These are phyloP conservation scores for Phaeomoniella chlamydospora DNA, from an alignment of 2,329 filamentous ascomycete genomes.

Conservation along the genomic window DNA sequence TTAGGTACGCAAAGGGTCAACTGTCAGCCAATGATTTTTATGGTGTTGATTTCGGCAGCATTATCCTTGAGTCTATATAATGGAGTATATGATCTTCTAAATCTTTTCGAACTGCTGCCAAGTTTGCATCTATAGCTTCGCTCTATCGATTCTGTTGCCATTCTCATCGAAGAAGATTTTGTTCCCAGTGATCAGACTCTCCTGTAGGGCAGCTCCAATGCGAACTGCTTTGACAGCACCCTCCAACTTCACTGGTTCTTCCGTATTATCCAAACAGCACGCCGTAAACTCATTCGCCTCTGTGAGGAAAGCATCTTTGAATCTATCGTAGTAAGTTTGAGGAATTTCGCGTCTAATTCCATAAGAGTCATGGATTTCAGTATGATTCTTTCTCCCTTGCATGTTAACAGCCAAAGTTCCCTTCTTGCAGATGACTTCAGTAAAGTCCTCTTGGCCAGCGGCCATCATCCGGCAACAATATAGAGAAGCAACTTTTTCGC, in stretches of 20 bases:
- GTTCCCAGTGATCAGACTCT: slow-evolving; percentile 37
- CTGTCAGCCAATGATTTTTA: too few relatives aligned
- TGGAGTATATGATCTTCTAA: too few relatives aligned
- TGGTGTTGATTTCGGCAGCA: too few relatives aligned
- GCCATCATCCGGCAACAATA: slow-evolving; percentile 54
- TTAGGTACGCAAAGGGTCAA: too few relatives aligned
- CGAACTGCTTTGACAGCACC: slow-evolving; percentile 42
- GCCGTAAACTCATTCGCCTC: slow-evolving; percentile 51
- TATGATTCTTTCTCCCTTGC: slow-evolving; percentile 39
- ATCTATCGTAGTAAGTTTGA: slow-evolving; percentile 46
- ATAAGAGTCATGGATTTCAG: slow-evolving; percentile 37
- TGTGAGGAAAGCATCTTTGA: slow-evolving; percentile 47
- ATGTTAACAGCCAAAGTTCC: slow-evolving; percentile 49
- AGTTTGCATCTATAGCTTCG: slow-evolving; percentile 21
- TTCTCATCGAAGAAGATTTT: slow-evolving; percentile 45
- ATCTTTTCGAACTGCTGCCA: too few relatives aligned
- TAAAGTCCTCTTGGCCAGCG: slow-evolving; percentile 51
- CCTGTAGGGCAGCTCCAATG: slow-evolving; percentile 47
- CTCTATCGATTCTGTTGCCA: slow-evolving; percentile 30
- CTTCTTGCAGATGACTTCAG: slow-evolving; percentile 52
- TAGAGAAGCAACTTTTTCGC: slow-evolving; percentile 49
- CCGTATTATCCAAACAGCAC: slow-evolving; percentile 39
- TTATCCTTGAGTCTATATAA: too few relatives aligned
- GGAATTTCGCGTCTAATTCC: slow-evolving; percentile 48
- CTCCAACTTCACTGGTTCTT: slow-evolving; percentile 40